Conservation (phyloP, 306 rosid species). For the Trifolium fragiferum region DNA sequence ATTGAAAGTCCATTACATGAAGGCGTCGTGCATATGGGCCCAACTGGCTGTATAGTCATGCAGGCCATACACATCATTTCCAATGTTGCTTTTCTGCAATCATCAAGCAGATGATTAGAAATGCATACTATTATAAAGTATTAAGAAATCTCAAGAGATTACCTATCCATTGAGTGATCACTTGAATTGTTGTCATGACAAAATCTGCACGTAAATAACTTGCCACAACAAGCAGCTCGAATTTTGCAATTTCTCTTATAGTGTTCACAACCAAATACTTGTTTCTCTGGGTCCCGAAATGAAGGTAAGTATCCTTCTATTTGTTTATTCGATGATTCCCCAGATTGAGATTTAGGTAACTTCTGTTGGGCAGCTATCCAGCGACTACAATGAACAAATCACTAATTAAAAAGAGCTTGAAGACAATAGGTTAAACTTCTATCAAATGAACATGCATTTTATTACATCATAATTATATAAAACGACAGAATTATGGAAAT, state of each 20-base stretch:
- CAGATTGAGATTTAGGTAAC: conserved; percentile 67
- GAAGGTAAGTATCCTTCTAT: conserved; percentile 68
- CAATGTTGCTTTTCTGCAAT: conserved; percentile 80
- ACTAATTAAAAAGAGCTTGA: conserved; percentile 39
- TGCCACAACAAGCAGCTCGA: conserved; percentile 95
- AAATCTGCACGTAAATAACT: conserved; percentile 92
- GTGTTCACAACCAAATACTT: conserved; percentile 89
- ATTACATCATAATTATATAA: conserved; percentile 34
- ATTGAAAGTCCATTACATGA: conserved; percentile 83
- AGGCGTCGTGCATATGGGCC: conserved; percentile 80
- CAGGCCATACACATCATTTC: conserved; percentile 99
- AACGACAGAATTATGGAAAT: conserved; percentile 24
- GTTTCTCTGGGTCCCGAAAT: conserved; percentile 73
- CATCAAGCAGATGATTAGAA: conserved; percentile 44
- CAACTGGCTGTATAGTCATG: conserved; percentile 80
- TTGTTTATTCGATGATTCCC: conserved; percentile 73
- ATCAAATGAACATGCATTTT: conserved; percentile 36
- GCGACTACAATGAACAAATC: conserved; percentile 63
- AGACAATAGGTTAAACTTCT: conserved; percentile 32
- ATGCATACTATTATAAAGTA: conserved; percentile 9
- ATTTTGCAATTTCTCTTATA: conserved; percentile 99
- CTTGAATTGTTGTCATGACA: conserved; percentile 98
- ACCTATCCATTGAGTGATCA: conserved; percentile 99
- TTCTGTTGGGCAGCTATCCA: conserved; percentile 99
- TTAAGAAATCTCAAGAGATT: conserved; percentile 36